Base-by-base conservation (phyloP, 2,329 filamentous ascomycete genomes). In the Xylariaceae sp. region DNA sequence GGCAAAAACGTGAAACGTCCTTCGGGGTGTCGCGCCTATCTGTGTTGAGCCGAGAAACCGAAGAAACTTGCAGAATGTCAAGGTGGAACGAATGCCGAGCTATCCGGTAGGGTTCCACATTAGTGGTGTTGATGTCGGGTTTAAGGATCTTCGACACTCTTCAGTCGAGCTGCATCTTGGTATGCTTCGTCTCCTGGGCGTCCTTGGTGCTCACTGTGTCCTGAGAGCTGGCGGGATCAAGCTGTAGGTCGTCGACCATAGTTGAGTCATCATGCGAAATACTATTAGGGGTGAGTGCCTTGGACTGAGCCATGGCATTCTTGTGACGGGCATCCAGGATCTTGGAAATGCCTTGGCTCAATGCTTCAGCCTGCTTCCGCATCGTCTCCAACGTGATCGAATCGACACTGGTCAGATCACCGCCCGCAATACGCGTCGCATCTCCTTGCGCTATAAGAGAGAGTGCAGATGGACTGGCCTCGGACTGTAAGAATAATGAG, bases 401-500 rank as follows among this genome's bases (percentile, higher is more conserved):
- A 56, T 81, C 77, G 19, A 65, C 62, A 2, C 66, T 60, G 14
- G 64, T 66, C 17, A 82, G 63, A n/a, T 66, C 59, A 17, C 70
- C 66, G 19, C 54, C 54, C 12, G 68, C 66, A 30, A 81, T 64
- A 46, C 72, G 74, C 38, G 69, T 60, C 1, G 74, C 66, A 57
- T 73, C 73, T 44, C 69, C 70, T 39, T 70, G 72, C n/a, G 76
- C 72, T 62, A 81, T 78, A 46, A 80, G 57, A 9, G 73, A 63
- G 19, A 81, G 56, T n/a, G 76, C 60, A 27, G 59, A 62, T 2
- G 72, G 67, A 46, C 75, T 73, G 18, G 76, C 75, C 47, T 72
- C 59, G 27, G 72, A 63, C 75, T 79, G 53, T 17, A 44, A 39
- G 54, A 39, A 42, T 49, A 42, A 54, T 42, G 31, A 41, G 15